Conservation (phyloP, 148 eudicot genomes). For the Diospyros lotus region DNA sequence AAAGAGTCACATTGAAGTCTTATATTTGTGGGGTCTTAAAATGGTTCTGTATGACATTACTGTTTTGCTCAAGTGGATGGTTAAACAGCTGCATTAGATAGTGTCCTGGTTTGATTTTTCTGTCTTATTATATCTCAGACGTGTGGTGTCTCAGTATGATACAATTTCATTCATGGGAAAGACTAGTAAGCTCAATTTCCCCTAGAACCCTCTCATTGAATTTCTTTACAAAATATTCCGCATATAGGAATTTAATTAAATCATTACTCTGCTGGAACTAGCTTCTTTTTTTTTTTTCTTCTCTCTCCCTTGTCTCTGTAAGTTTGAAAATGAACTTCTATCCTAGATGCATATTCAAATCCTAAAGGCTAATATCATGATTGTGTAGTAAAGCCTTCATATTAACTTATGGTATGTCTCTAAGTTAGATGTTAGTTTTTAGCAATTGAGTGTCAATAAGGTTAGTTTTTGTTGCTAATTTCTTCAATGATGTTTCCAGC, state of each 20-base stretch:
- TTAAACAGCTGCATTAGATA: background rate
- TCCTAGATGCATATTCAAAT: background rate
- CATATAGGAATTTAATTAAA: background rate
- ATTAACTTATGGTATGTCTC: conserved; percentile 2
- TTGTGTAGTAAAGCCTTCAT: background rate
- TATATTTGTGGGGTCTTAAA: too few relatives aligned
- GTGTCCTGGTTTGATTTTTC: background rate
- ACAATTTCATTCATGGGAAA: background rate
- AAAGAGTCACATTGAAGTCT: too few relatives aligned
- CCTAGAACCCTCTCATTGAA: background rate
- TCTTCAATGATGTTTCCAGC: conserved; percentile 42
- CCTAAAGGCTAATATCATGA: background rate
- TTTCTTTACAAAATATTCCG: background rate
- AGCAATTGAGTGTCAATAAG: background rate
- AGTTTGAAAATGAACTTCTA: background rate
- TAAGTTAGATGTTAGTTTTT: background rate
- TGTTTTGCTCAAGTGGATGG: too few relatives aligned
- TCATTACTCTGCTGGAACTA: background rate
- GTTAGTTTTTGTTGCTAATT: conserved; percentile 9
- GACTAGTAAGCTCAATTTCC: background rate
- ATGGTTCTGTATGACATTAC: too few relatives aligned
- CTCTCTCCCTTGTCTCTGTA: too few relatives aligned
- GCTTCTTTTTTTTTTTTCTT: too few relatives aligned
- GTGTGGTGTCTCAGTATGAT: background rate
- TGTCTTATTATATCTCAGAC: background rate